Base-by-base conservation (phyloP, 2,329 filamentous ascomycete genomes). In the Pseudocercospora fuligena region DNA sequence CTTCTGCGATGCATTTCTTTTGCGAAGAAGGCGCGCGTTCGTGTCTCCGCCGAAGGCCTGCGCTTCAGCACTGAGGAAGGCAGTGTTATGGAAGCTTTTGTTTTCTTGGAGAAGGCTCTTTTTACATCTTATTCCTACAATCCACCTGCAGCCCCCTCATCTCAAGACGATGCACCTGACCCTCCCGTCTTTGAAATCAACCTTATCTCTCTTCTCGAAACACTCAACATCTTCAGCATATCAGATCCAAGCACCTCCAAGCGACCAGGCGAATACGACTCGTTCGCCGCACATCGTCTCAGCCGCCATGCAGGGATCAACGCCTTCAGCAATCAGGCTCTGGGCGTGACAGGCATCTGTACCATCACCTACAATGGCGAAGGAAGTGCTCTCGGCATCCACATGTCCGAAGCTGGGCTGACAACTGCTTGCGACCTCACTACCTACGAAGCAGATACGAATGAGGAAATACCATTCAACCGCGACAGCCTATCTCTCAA, bases 171-270 rank as follows among this genome's bases (percentile, higher is more conserved):
- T 25, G 73, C 80, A 6, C 68, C 77, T 19, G 76, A 83, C 3
- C 84, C 87, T 31, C 89, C 92, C 7, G 87, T 86, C 60, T 99
- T 99, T 77, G 90, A 96, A 76, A 90, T 98, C 70, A 95, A 93
- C 1, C 87, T 99, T 8, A 86, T 90, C 4, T 92, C 94, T 19
- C 86, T 99, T 2, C 87, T 99, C 61, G 95, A 98, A 81, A 97
- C 94, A 0, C 85, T 99, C 7, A 94, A 97, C 75, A 98, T 99
- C 59, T 97, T 99, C 75, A 93, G 93, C 59, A 87, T 94, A 58
- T 82, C 80, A 23, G 82, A 83, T 66, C 80, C 82, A 7, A 73
- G 70, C 64, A 72, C 71, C 21, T 59, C 69, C 7, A 75, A 79
- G 72, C 68, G 74, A 64, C 65, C 79, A 70, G 71, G 77, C 73